Conservation (phyloP, 352 stramenopile species). For the Phytophthora hybrid region DNA sequence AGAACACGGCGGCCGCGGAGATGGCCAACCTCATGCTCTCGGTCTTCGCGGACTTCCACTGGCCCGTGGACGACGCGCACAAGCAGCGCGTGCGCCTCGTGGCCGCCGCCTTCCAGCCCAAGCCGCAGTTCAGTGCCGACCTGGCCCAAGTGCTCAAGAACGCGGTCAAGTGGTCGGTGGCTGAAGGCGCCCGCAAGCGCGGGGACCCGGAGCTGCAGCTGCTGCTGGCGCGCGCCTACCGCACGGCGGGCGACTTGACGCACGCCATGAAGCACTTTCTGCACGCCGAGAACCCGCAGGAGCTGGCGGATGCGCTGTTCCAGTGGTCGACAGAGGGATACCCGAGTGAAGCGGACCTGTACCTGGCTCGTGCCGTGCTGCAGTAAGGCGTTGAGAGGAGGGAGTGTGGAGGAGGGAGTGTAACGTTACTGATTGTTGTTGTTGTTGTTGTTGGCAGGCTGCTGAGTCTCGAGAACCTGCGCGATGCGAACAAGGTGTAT, state of each 20-base stretch:
- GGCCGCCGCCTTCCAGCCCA: conserved; percentile 61
- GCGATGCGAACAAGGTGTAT: conserved; percentile 85
- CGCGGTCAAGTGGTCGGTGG: conserved; percentile 85
- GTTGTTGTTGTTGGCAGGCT: conserved; percentile 46
- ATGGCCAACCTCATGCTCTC: conserved; percentile 84
- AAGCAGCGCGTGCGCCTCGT: conserved; percentile 79
- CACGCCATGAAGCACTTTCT: conserved; percentile 84
- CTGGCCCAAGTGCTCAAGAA: conserved; percentile 78
- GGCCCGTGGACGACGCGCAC: conserved; percentile 70
- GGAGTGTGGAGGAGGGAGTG: conserved; percentile 11
- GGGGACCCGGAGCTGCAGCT: conserved; percentile 83
- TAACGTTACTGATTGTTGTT: not conserved
- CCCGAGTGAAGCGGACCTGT: conserved; percentile 84
- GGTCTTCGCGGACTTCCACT: conserved; percentile 76
- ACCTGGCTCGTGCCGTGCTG: conserved; percentile 75
- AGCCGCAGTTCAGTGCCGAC: conserved; percentile 77
- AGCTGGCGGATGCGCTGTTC: conserved; percentile 78
- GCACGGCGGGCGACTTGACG: conserved; percentile 59
- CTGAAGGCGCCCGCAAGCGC: conserved; percentile 74
- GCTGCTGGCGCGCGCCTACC: conserved; percentile 67
- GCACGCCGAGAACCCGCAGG: conserved; percentile 72
- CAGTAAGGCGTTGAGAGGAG: conserved; percentile 57
- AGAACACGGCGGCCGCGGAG: conserved; percentile 81
- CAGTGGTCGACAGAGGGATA: conserved; percentile 82
- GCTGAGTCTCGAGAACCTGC: conserved; percentile 86